Evolutionary conservation across 495 filamentous ascomycete species (phyloP).

Genomic region (Pyrenula aspistea): DNA sequence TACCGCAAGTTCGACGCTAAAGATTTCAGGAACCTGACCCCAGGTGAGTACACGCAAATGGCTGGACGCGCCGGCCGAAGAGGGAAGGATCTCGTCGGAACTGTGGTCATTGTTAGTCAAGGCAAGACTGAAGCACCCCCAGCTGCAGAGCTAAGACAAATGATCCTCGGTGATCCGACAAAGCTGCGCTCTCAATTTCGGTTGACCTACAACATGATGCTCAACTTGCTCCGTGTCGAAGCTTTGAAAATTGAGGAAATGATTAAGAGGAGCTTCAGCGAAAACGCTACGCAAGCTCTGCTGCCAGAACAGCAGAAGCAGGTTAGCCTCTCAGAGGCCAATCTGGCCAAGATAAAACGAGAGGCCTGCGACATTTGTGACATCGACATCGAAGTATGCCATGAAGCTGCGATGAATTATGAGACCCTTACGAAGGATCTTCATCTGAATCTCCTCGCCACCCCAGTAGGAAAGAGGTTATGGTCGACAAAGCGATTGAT

Average conservation of each 20-base stretch:
- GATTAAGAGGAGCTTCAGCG: constrained; percentile 98
- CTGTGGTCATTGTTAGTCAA: constrained; percentile 80
- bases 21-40: constrained; percentile 76
- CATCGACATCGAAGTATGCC: constrained; percentile 61
- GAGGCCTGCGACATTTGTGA: constrained; percentile 78
- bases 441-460: constrained; percentile 54
- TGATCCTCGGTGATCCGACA: constrained; percentile 93
- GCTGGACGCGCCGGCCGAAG: constrained; percentile 87
- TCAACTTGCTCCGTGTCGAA: constrained; percentile 90
- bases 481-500: constrained; percentile 63
- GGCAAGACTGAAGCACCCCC: constrained; percentile 81
- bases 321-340: constrained; percentile 84
- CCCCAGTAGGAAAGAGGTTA: constrained; percentile 69
- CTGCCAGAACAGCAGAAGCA: constrained; percentile 90
- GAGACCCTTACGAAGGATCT: constrained; percentile 61
- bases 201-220: constrained; percentile 97
- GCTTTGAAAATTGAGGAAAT: constrained; percentile 98
- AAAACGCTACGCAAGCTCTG: constrained; percentile 94
- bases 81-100: constrained; percentile 84
- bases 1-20: constrained; percentile 94
- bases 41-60: constrained; percentile 98
- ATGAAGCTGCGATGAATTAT: constrained; percentile 68
- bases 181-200: constrained; percentile 94
- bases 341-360: constrained; percentile 77
- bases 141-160: constrained; percentile 64